phyloP scores from a whole-genome alignment of 805 yeast genomes.

The Myxozyma kluyveri region DNA sequence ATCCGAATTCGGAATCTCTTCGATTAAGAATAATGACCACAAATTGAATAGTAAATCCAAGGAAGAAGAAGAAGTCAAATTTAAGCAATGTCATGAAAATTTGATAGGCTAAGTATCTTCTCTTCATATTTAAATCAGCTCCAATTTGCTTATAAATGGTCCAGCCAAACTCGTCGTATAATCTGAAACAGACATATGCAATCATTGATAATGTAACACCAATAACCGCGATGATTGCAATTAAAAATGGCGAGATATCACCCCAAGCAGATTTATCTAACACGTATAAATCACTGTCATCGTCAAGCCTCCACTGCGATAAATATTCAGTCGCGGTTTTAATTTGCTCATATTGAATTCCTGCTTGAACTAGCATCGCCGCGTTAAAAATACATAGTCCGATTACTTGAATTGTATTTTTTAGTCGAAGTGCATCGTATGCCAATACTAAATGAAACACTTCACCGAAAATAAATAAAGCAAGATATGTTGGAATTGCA shows the following conservation, averaged over 20 bases:
- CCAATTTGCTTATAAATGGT: slow-evolving; percentile 50
- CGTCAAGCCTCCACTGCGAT: slow-evolving; percentile 15
- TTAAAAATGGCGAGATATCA: slow-evolving; percentile 40
- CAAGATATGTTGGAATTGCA: slow-evolving; percentile 44
- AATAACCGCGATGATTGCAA: slow-evolving; percentile 46
- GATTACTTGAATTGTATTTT: slow-evolving; percentile 42
- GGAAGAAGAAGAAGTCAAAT: slow-evolving; percentile 49
- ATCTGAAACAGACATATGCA: slow-evolving; percentile 37
- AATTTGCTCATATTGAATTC: slow-evolving; percentile 48
- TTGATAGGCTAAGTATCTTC: slow-evolving; percentile 42
- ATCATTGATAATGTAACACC: slow-evolving; percentile 42
- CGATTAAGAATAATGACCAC: slow-evolving; percentile 45
- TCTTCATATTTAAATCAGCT: slow-evolving; percentile 44
- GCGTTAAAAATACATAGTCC: slow-evolving; percentile 44
- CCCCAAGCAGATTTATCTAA: slow-evolving; percentile 24
- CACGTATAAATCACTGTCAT: slow-evolving; percentile 14
- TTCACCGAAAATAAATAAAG: slow-evolving; percentile 49
- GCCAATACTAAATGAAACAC: slow-evolving; percentile 45
- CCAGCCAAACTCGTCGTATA: slow-evolving; percentile 47
- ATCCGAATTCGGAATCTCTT: slow-evolving; percentile 46
- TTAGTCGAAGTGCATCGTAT: slow-evolving; percentile 41
- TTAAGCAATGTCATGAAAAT: slow-evolving; percentile 43
- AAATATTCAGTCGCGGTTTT: slow-evolving; percentile 33
- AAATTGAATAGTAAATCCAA: slow-evolving; percentile 52
- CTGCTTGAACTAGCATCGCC: slow-evolving; percentile 48